Conservation (phyloP, 2,329 filamentous ascomycete species). For the Cladophialophora bantiana region DNA sequence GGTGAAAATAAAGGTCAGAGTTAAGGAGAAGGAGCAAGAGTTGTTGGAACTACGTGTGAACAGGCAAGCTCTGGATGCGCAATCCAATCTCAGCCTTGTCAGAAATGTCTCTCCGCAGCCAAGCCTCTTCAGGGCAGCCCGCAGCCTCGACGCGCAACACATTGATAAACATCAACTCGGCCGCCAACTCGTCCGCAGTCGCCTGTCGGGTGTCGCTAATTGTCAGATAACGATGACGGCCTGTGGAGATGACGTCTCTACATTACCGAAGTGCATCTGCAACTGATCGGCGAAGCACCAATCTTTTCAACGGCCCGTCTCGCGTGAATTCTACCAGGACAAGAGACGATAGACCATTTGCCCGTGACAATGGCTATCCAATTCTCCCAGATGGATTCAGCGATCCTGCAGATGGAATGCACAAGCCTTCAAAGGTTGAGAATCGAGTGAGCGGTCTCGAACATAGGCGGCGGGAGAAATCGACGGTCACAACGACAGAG, state of each 20-base stretch:
- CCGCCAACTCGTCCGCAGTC: background rate
- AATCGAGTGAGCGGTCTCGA: conserved; percentile 38
- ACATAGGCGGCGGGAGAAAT: conserved; percentile 42
- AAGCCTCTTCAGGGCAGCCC: conserved; percentile 3
- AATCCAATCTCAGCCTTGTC: conserved; percentile 21
- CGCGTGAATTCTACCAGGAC: conserved; percentile 40
- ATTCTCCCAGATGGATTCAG: conserved; percentile 31
- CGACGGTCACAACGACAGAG: conserved; percentile 49
- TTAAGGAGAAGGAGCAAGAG: background rate
- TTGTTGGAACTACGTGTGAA: background rate
- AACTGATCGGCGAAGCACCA: conserved; percentile 37
- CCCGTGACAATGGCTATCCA: conserved; percentile 35
- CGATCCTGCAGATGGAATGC: conserved; percentile 34
- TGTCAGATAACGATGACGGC: conserved; percentile 20
- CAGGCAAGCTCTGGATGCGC: conserved; percentile 21
- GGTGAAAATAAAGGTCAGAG: background rate
- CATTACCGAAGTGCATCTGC: conserved; percentile 42
- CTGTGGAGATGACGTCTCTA: conserved; percentile 36
- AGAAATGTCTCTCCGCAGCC: conserved; percentile 1
- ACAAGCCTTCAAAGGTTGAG: conserved; percentile 32
- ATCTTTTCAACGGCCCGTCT: conserved; percentile 32
- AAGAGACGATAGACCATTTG: conserved; percentile 36
- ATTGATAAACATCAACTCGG: background rate
- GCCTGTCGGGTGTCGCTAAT: background rate
- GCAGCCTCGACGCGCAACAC: conserved; percentile 16